Base-by-base conservation (phyloP, 2,329 filamentous ascomycete genomes). In the Harringtonia lauricola region DNA sequence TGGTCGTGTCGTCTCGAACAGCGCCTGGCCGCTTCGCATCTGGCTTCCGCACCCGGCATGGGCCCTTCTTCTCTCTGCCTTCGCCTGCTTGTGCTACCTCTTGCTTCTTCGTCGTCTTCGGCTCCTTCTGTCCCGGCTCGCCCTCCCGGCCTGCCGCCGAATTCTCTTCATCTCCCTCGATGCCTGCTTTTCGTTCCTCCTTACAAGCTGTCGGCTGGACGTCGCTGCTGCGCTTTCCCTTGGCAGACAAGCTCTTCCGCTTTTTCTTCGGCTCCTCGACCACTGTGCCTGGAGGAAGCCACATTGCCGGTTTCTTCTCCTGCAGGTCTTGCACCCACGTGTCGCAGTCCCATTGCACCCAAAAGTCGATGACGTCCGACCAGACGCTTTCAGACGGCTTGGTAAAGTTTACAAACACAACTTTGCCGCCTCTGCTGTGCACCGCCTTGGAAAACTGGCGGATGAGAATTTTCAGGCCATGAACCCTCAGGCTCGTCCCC, bases 291-390 rank as follows among this genome's bases (percentile, higher is more conserved):
- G 68, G 66, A 0, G 70, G 69, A 45, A 74, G 60, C 77, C 78
- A 83, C 4, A 83, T 62, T 39, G 71, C 68, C 2, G 76, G 72
- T 44, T 79, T 70, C 42, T 74, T 71, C 41, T 63, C 60, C 47
- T 72, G 75, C 43, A 86, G 57, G 53, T 84, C 78, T 10, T 68
- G 59, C 1, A 86, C 80, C 81, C 81, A 86, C 4, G 75, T 75
- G 51, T 86, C 82, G 47, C 81, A 86, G 54, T 86, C 81, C 80
- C 80, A 84, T 49, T 82, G 71, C 1, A 86, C 71, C 75, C 81
- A 85, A 49, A 80, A 83, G 59, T 86, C 82, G 42, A 86, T 81
- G 0, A 84, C 64, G 43, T 84, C 81, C 1, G 79, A 76, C 82
- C 82, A 86, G 1, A 71, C 73, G 54, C 81, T 86, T 54, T 84